Conservation (phyloP, 768 basidiomycete genomes). For the Hericium alpestre region DNA sequence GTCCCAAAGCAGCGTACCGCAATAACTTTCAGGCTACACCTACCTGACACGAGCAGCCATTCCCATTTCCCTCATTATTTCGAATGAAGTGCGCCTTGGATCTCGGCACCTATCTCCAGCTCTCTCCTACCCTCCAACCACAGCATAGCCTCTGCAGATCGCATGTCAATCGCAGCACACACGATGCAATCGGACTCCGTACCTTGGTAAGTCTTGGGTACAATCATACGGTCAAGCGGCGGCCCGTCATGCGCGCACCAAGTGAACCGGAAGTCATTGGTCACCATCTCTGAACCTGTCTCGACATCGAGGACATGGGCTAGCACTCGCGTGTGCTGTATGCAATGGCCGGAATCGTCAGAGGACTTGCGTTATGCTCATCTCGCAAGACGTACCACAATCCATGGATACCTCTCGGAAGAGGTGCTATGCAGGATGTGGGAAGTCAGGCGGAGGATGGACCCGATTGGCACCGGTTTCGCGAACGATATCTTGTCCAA, state of each 20-base stretch:
- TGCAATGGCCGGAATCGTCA: neutral
- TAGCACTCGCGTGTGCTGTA: constrained; percentile 59
- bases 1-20: no score
- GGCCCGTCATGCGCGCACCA: constrained; percentile 40
- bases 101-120: constrained; percentile 58
- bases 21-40: no score
- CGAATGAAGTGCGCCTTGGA: constrained; percentile 25
- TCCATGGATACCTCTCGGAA: constrained; percentile 38
- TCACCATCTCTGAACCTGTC: constrained; percentile 54
- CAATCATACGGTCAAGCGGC: constrained; percentile 34
- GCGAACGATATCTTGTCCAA: constrained; percentile 74
- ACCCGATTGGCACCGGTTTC: constrained; percentile 76
- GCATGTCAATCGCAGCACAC: constrained; percentile 8
- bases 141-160: constrained; percentile 61
- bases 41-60: no score
- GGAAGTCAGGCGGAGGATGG: constrained; percentile 64
- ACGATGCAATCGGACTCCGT: constrained; percentile 13
- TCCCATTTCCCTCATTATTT: no score
- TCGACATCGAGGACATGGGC: constrained; percentile 62
- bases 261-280: constrained; percentile 71
- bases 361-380: neutral
- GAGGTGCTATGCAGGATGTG: constrained; percentile 50
- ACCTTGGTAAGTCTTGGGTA: constrained; percentile 67
- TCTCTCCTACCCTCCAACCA: constrained; percentile 75
- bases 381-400: constrained; percentile 39